These are phyloP conservation scores for Penicillium psychrosexuale DNA, from an alignment of 2,329 filamentous ascomycete species.

Conservation along the genomic window DNA sequence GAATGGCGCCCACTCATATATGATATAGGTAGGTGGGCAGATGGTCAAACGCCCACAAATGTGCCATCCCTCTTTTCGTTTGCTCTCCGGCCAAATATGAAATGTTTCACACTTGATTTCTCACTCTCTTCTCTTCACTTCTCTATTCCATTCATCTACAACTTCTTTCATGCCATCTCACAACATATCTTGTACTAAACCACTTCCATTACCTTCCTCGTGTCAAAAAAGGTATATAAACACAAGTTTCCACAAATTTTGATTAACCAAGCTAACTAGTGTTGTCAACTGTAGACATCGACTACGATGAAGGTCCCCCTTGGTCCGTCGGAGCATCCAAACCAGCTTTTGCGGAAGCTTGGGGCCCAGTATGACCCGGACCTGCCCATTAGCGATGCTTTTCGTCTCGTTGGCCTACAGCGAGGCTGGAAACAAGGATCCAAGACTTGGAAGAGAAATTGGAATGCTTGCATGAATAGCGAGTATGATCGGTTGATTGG, in stretches of 20 bases:
- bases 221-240: no score
- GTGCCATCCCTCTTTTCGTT: not conserved
- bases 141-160: not conserved
- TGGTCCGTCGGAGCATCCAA: not conserved
- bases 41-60: no score
- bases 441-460: conserved; percentile 21
- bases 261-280: not conserved
- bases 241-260: fast-evolving
- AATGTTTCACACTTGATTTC: not conserved
- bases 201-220: no score
- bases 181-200: not conserved
- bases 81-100: not conserved
- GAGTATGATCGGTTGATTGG: conserved; percentile 23
- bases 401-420: conserved; percentile 15
- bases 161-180: not conserved
- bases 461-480: conserved; percentile 19
- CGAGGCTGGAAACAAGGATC: conserved; percentile 22
- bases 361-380: not conserved
- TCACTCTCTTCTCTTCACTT: not conserved
- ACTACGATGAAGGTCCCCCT: no score
- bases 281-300: not conserved
- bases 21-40: no score
- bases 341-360: not conserved
- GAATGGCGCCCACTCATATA: no score
- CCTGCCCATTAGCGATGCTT: conserved; percentile 20